Evolutionary conservation across 2,329 filamentous ascomycete species (phyloP).

Genomic region (Endoconidiophora laricicola): DNA sequence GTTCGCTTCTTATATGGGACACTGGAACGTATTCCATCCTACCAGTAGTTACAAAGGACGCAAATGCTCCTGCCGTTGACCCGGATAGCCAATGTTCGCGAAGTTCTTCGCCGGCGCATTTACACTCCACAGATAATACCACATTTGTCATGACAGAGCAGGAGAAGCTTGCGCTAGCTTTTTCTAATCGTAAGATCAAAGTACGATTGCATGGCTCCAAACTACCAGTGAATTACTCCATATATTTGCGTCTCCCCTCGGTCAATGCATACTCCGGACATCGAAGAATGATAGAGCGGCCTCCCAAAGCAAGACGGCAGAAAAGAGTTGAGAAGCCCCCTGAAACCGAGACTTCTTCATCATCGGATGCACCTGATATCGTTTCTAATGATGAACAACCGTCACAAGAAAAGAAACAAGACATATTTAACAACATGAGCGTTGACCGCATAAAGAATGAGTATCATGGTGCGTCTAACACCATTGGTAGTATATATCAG

Average conservation of each 20-base stretch:
- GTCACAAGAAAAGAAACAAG: background rate
- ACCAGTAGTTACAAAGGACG: constrained; percentile 20
- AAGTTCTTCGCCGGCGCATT: constrained; percentile 13
- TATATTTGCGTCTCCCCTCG: constrained; percentile 33
- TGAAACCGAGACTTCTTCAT: too few species aligned
- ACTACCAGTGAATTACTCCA: constrained; percentile 35
- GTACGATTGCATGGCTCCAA: constrained; percentile 36
- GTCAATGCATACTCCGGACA: constrained; percentile 24
- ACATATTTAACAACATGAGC: too few species aligned
- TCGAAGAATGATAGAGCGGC: too few species aligned
- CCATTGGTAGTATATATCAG: constrained; percentile 50
- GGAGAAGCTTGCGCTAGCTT: constrained; percentile 33
- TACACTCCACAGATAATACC: constrained; percentile 9
- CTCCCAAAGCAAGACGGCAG: background rate
- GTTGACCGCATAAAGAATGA: constrained; percentile 31
- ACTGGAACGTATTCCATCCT: constrained; percentile 41
- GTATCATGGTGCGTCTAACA: constrained; percentile 48
- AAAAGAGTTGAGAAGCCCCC: constrained; percentile 25
- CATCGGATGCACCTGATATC: too few species aligned
- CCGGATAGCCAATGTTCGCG: constrained; percentile 20
- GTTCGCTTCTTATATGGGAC: constrained; percentile 46
- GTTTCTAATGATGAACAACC: too few species aligned
- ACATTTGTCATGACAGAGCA: constrained; percentile 21
- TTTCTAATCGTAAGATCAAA: constrained; percentile 38
- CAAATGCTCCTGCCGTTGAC: constrained; percentile 14